These are phyloP conservation scores for Coprinopsis cinerea DNA, from an alignment of 768 basidiomycete genomes.

Conservation along the genomic window DNA sequence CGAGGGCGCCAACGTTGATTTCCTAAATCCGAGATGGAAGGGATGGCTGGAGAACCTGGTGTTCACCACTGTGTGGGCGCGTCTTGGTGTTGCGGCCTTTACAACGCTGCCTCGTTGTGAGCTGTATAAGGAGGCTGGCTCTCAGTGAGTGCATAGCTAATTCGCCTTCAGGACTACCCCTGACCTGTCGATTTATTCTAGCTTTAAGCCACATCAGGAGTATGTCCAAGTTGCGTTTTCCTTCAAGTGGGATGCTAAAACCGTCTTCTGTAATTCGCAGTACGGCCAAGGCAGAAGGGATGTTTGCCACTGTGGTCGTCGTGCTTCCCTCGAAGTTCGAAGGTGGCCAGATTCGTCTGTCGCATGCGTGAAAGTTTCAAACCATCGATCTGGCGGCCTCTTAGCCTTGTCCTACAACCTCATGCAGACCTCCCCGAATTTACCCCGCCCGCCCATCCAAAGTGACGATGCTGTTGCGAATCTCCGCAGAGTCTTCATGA, in stretches of 20 bases:
- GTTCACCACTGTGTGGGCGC: conserved; percentile 21
- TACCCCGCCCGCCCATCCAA: background rate
- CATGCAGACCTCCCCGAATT: no score
- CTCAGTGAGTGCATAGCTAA: conserved; percentile 29
- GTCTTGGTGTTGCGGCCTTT: conserved; percentile 26
- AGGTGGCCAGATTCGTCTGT: conserved; percentile 37
- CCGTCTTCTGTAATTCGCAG: conserved; percentile 17
- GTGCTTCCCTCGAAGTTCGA: conserved; percentile 40
- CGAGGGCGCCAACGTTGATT: conserved; percentile 28
- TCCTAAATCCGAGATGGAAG: conserved; percentile 36
- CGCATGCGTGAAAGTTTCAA: conserved; percentile 43
- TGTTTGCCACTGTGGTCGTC: conserved; percentile 48
- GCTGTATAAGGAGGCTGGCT: conserved; percentile 39
- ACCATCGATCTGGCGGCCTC: conserved; percentile 45
- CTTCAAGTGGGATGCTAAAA: background rate
- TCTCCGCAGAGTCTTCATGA: background rate
- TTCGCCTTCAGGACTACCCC: conserved; percentile 13
- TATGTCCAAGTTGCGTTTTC: conserved; percentile 14
- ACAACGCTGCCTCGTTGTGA: conserved; percentile 17
- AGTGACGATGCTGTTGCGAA: background rate
- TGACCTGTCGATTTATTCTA: conserved; percentile 12
- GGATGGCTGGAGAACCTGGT: conserved; percentile 23
- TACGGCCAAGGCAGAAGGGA: conserved; percentile 40
- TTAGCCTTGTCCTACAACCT: conserved; percentile 17
- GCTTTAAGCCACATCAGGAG: conserved; percentile 12